These are phyloP conservation scores for Globisporangium apiculatum DNA, from an alignment of 352 stramenopile species.

Conservation along the genomic window DNA sequence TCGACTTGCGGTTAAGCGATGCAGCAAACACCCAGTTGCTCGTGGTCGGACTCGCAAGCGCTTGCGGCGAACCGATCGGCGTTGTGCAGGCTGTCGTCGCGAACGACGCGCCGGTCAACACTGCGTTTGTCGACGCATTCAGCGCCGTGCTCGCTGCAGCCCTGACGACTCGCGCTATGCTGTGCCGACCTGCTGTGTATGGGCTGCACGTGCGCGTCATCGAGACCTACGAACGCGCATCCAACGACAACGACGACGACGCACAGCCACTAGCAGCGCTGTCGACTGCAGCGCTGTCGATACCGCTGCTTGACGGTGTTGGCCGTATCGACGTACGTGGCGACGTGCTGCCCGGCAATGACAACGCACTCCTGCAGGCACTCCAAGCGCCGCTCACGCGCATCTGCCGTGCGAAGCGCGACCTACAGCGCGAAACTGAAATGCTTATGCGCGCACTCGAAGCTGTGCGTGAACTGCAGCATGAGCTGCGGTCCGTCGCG, in stretches of 20 bases:
- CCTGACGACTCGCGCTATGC: conserved; percentile 8
- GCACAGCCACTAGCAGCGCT: not conserved
- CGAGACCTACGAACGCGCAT: not conserved
- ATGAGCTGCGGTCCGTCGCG: not conserved
- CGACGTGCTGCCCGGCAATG: conserved; percentile 4
- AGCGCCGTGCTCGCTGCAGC: conserved; percentile 12
- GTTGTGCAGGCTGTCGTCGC: conserved; percentile 15
- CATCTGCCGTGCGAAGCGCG: conserved; percentile 3
- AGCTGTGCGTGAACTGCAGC: not conserved
- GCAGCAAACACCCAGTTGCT: conserved; percentile 7
- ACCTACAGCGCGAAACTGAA: not conserved
- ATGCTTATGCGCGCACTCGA: too few relatives aligned
- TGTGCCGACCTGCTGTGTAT: conserved; percentile 12
- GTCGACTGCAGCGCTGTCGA: conserved; percentile 1
- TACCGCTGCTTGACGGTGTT: conserved; percentile 4
- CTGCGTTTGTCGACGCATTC: conserved; percentile 18
- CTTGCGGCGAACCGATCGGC: conserved; percentile 3
- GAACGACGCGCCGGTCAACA: not conserved
- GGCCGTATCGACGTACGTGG: conserved; percentile 11
- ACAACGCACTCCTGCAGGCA: conserved; percentile 10
- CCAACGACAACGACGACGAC: not conserved
- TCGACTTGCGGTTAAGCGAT: conserved; percentile 12
- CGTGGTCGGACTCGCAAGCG: conserved; percentile 12
- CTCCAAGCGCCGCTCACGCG: conserved; percentile 7
- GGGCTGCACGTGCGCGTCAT: conserved; percentile 8